Conservation (phyloP, 805 yeast genomes). For the Vanderwaltozyma yarrowii region DNA sequence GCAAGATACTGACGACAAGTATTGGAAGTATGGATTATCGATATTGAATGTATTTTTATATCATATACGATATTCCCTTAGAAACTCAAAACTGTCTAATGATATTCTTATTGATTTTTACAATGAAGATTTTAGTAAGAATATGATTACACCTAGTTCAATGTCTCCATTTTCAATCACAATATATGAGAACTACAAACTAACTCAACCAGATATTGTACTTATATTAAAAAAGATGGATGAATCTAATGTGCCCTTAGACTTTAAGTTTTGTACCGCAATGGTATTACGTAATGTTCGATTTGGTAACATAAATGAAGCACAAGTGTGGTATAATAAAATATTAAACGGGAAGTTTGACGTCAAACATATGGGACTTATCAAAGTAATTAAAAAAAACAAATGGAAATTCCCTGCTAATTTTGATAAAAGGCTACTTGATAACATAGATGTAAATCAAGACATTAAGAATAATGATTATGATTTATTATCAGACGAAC, state of each 20-base stretch:
- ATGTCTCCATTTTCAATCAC: conserved; percentile 21
- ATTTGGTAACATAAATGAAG: conserved; percentile 12
- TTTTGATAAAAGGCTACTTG: conserved; percentile 9
- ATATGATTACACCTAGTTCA: too few relatives aligned
- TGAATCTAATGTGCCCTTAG: conserved; percentile 10
- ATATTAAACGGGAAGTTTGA: conserved; percentile 16
- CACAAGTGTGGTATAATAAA: conserved; percentile 22
- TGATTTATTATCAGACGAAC: not conserved
- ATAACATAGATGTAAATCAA: conserved; percentile 3
- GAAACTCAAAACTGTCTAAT: conserved; percentile 16
- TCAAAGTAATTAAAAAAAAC: conserved; percentile 10
- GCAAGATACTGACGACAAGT: not conserved
- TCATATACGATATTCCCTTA: conserved; percentile 10
- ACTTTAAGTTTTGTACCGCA: conserved; percentile 19
- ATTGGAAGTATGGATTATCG: conserved; percentile 14
- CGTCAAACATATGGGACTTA: conserved; percentile 13
- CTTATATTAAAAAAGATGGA: conserved; percentile 18
- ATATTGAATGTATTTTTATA: conserved; percentile 15
- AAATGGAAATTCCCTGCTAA: conserved; percentile 20
- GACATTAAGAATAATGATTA: conserved; percentile 3
- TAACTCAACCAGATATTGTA: conserved; percentile 12
- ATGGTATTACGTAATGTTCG: conserved; percentile 17
- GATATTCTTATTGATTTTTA: conserved; percentile 18
- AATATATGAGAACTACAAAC: conserved; percentile 11
- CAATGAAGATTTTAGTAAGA: conserved; percentile 4